phyloP scores from a whole-genome alignment of 106 monocot genomes.

The Narthecium ossifragum region DNA sequence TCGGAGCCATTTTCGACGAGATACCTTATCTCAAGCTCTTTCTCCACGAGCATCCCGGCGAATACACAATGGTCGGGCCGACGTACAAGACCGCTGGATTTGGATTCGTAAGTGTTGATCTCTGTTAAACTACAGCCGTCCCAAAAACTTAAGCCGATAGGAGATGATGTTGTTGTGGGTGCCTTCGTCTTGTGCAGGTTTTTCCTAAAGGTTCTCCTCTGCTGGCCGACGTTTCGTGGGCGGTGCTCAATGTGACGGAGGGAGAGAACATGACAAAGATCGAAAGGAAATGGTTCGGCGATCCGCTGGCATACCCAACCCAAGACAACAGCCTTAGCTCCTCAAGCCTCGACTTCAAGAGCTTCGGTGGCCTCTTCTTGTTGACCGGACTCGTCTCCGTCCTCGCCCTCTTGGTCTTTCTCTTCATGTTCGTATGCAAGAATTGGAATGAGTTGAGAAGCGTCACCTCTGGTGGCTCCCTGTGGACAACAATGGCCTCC shows the following conservation, averaged over 20 bases:
- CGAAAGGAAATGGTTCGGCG: constrained; percentile 13
- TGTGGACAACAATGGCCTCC: neutral
- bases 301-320: neutral
- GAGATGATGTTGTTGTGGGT: neutral
- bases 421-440: constrained; percentile 6
- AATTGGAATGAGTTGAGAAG: constrained; percentile 5
- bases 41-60: constrained; percentile 5
- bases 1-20: constrained; percentile 20
- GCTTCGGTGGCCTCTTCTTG: constrained; percentile 32
- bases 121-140: neutral
- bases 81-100: constrained; percentile 20
- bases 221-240: constrained; percentile 1
- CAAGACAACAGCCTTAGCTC: neutral
- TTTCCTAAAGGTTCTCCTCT: constrained; percentile 9
- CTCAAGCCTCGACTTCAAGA: constrained; percentile 14
- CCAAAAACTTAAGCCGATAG: neutral
- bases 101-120: constrained; percentile 16
- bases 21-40: constrained; percentile 18
- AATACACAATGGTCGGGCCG: constrained; percentile 26
- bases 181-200: neutral
- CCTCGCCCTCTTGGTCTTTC: neutral
- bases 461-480: neutral
- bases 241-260: constrained; percentile 1
- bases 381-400: constrained; percentile 17
- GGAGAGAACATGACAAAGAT: neutral